Evolutionary conservation across 2,329 filamentous ascomycete species (phyloP).

Genomic region (Phyllosticta citrichinensis): DNA sequence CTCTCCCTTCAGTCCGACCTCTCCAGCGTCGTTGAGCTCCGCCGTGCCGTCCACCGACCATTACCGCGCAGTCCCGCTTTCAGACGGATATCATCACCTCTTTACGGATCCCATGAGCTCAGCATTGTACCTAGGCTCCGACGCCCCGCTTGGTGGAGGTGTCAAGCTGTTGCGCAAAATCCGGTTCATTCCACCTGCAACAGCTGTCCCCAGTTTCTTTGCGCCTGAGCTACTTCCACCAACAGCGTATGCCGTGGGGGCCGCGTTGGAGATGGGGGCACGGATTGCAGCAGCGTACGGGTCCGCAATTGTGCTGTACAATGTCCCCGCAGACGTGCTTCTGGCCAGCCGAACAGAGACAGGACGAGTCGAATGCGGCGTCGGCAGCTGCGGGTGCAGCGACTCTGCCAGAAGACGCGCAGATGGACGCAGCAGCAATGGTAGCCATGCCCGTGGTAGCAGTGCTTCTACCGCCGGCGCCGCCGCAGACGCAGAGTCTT

Average conservation of each 20-base stretch:
- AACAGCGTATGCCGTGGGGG: constrained; percentile 45
- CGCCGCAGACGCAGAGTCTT: background rate
- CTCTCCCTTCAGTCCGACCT: background rate
- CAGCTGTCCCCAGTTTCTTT: constrained; percentile 13
- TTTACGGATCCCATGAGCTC: constrained; percentile 52
- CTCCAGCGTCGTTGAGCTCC: background rate
- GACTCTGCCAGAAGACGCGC: background rate
- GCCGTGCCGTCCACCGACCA: constrained; percentile 40
- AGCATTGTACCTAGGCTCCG: constrained; percentile 50
- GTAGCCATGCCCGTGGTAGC: too few species aligned
- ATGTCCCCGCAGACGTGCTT: constrained; percentile 43
- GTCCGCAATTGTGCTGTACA: constrained; percentile 48
- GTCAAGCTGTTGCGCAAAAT: constrained; percentile 51
- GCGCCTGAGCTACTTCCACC: constrained; percentile 22
- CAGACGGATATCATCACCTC: constrained; percentile 54
- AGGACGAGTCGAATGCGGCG: background rate
- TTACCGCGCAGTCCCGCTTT: constrained; percentile 53
- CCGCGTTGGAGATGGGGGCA: constrained; percentile 48
- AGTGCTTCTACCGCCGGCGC: background rate
- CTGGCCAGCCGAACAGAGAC: background rate
- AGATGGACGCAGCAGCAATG: background rate
- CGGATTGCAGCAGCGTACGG: constrained; percentile 49
- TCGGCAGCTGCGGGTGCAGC: background rate
- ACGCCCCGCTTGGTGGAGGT: constrained; percentile 47
- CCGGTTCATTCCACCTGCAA: constrained; percentile 38